phyloP scores from a whole-genome alignment of 2,329 filamentous ascomycete genomes.

The Calonectria fujianensis region DNA sequence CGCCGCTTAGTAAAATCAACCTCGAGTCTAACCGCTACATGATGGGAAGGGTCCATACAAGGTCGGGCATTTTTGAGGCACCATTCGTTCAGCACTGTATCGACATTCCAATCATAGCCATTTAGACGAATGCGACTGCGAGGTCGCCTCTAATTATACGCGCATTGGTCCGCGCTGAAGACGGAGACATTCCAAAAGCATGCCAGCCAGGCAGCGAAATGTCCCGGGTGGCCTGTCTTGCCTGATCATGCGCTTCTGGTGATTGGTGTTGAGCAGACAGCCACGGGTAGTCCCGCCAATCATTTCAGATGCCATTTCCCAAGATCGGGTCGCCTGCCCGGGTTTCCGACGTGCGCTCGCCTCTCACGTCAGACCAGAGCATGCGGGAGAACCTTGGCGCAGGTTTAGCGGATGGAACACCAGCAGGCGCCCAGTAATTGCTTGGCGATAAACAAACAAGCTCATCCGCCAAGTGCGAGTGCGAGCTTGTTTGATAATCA shows the following conservation, averaged over 20 bases:
- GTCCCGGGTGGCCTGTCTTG: not conserved
- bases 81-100: not conserved
- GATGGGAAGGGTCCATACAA: not conserved
- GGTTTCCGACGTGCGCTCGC: not conserved
- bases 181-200: not conserved
- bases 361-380: constrained; percentile 11
- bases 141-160: not conserved
- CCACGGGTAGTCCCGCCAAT: not conserved
- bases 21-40: too few species aligned
- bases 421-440: not conserved
- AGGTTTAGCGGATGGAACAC: not conserved
- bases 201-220: not conserved
- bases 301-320: not conserved
- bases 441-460: not conserved
- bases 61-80: not conserved
- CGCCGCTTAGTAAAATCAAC: too few species aligned
- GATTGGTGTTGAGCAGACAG: not conserved
- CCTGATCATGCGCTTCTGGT: not conserved
- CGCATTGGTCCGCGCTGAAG: not conserved
- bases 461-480: not conserved
- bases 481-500: not conserved
- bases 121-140: not conserved
- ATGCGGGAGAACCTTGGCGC: not conserved
- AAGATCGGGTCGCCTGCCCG: constrained; percentile 10
- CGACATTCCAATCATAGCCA: not conserved